Evolutionary conservation across 2,329 filamentous ascomycete species (phyloP), one percentile per base, ranked within the genome.

Genomic region (Neopestalotiopsis sp.): DNA sequence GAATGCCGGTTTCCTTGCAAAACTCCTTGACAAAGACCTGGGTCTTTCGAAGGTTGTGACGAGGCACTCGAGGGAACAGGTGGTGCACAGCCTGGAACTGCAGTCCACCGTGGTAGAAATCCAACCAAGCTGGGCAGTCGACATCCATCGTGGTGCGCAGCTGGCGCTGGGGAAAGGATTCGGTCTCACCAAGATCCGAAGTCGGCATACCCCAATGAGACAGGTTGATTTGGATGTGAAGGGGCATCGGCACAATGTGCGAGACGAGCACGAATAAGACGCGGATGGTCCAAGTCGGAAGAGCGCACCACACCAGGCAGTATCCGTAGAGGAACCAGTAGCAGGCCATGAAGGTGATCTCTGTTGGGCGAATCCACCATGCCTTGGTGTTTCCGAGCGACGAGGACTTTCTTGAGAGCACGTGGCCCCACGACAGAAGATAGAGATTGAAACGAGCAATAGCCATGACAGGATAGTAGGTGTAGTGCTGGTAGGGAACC

Each of bases 61-160:
- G 81, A 1, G 91, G 91, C 66, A 92, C 84, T 4, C 91, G 85
- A 2, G 91, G 91, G 74, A 90, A 93, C 12, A 93, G 79, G 73
- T 93, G 91, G 78, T 93, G 91, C 2, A 92, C 86, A 6, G 88
- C 90, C 79, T 93, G 91, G 80, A 93, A 93, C 79, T 93, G 91
- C 34, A 93, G 82, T 1, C 91, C 91, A 63, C 91, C 91, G 77
- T 93, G 91, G 75, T 92, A 84, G 73, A 90, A 93, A 77, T 93
- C 91, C 32, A 93, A 81, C 91, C 91, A 93, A 30, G 84, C 81
- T 0, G 91, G 91, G 78, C 91, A 93, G 74, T 92, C 90, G 62
- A 93, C 88, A 74, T 93, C 91, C 90, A 93, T 92, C 32, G 90
- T 92, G 3, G 91, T 93, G 59, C 91, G 86, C 49, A 93, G 81